Percentiles rank a stretch among this genome's conserved stretches.
phyloP scores from a whole-genome alignment of 495 filamentous ascomycete genomes.

The Hypoxylon perforatum region DNA sequence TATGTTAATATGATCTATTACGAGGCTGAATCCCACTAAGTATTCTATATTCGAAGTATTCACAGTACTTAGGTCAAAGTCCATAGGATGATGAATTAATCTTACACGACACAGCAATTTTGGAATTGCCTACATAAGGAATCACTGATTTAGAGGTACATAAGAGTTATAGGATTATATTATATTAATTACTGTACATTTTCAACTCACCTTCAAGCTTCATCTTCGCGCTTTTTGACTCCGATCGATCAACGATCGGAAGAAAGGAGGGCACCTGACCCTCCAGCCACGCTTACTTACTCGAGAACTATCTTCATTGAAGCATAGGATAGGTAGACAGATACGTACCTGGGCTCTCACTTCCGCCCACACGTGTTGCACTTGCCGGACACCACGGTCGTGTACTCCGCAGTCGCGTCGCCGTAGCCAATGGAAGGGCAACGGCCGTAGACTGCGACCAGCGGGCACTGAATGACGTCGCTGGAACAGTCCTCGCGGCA shows the following conservation, averaged over 20 bases:
- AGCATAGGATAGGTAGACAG: slow-evolving; percentile 4
- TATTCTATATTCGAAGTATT: too few species aligned
- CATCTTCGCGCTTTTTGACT: slow-evolving; percentile 11
- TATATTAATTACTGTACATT: not conserved
- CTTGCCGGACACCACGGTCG: not conserved
- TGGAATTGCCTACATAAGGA: too few species aligned
- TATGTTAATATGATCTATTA: too few species aligned
- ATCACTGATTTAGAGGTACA: too few species aligned
- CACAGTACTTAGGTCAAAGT: too few species aligned
- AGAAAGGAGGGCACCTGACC: slow-evolving; percentile 9
- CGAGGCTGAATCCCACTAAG: too few species aligned
- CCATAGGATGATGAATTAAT: too few species aligned
- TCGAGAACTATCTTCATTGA: slow-evolving; percentile 3
- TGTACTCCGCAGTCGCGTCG: slow-evolving; percentile 24
- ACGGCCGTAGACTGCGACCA: slow-evolving; percentile 25
- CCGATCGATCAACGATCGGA: slow-evolving; percentile 25
- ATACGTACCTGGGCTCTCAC: not conserved
- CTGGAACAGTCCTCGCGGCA: slow-evolving; percentile 24
- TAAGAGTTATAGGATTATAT: not conserved
- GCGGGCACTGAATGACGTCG: slow-evolving; percentile 19
- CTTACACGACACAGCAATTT: too few species aligned
- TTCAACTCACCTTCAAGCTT: slow-evolving; percentile 13
- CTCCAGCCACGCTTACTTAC: slow-evolving; percentile 12
- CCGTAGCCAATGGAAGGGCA: slow-evolving; percentile 18
- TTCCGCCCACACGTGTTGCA: slow-evolving; percentile 9